A percentile compares a stretch with the other conserved stretches of the same genome.
Evolutionary conservation across 352 stramenopile species (phyloP).

Genomic region (Phytophthora palmivora): DNA sequence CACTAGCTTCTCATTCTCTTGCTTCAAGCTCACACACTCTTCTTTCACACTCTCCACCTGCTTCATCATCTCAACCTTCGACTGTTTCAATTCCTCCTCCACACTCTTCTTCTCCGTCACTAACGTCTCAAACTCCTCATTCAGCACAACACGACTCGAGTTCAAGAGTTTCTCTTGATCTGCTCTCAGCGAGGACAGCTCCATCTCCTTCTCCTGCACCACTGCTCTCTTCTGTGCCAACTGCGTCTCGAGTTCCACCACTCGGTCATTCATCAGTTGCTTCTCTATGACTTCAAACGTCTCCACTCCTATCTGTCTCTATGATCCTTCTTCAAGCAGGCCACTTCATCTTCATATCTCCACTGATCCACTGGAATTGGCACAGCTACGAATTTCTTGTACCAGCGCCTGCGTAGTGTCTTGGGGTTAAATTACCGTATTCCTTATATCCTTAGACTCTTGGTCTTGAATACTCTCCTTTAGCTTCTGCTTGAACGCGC

Average conservation of each 20-base stretch:
- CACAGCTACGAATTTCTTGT: slow-evolving; percentile 20
- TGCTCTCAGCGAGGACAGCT: slow-evolving; percentile 39
- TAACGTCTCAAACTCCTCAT: no score
- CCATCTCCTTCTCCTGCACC: slow-evolving; percentile 53
- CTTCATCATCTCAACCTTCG: slow-evolving; percentile 25
- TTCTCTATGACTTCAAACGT: no score
- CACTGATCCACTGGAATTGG: no score
- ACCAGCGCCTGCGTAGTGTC: slow-evolving; percentile 38
- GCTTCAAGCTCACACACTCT: slow-evolving; percentile 33
- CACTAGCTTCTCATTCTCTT: slow-evolving; percentile 44
- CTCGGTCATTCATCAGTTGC: no score
- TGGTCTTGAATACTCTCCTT: no score
- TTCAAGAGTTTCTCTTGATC: slow-evolving; percentile 37
- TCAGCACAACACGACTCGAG: slow-evolving; percentile 34
- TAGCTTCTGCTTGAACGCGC: no score
- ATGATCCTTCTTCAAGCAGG: slow-evolving; percentile 18
- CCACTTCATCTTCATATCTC: slow-evolving; percentile 21
- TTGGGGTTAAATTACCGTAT: not conserved
- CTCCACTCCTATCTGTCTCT: slow-evolving; percentile 36
- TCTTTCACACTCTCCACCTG: slow-evolving; percentile 34
- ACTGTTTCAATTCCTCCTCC: no score
- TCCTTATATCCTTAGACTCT: no score
- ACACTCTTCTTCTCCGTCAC: no score
- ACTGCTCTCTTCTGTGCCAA: no score
- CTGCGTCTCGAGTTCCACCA: no score